These are phyloP conservation scores for Daldinia caldariorum DNA, from an alignment of 495 filamentous ascomycete genomes.

Conservation along the genomic window DNA sequence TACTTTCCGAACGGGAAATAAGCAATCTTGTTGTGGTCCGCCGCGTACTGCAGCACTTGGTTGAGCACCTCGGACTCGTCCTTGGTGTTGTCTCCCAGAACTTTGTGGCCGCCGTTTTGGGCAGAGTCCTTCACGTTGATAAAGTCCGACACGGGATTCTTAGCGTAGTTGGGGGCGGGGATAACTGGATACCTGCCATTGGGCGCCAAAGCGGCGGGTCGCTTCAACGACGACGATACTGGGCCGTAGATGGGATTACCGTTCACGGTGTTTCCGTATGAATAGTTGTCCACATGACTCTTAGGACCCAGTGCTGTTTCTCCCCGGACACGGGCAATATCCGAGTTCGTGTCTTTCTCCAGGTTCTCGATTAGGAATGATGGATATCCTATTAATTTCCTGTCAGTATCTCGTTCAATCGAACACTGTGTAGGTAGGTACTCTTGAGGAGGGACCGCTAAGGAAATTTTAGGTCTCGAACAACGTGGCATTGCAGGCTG, in stretches of 20 bases:
- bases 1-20: slow-evolving; percentile 63
- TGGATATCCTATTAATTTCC: slow-evolving; percentile 41
- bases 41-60: slow-evolving; percentile 51
- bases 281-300: slow-evolving; percentile 46
- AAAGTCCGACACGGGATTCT: slow-evolving; percentile 49
- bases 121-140: slow-evolving; percentile 57
- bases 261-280: slow-evolving; percentile 66
- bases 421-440: neutral
- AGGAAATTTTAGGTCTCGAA: neutral
- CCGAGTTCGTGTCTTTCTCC: slow-evolving; percentile 48
- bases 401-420: slow-evolving; percentile 2
- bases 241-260: slow-evolving; percentile 68
- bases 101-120: slow-evolving; percentile 53
- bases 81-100: slow-evolving; percentile 50
- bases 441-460: neutral
- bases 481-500: neutral
- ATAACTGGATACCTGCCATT: slow-evolving; percentile 48
- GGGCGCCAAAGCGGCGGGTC: slow-evolving; percentile 47
- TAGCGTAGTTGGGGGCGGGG: slow-evolving; percentile 53
- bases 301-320: slow-evolving; percentile 39
- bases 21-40: slow-evolving; percentile 51
- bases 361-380: slow-evolving; percentile 57
- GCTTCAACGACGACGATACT: slow-evolving; percentile 49
- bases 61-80: slow-evolving; percentile 56
- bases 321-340: slow-evolving; percentile 47